These are phyloP conservation scores for Apiotrichum laibachii DNA, from an alignment of 1,284 basidiomycete genomes.

Conservation along the genomic window DNA sequence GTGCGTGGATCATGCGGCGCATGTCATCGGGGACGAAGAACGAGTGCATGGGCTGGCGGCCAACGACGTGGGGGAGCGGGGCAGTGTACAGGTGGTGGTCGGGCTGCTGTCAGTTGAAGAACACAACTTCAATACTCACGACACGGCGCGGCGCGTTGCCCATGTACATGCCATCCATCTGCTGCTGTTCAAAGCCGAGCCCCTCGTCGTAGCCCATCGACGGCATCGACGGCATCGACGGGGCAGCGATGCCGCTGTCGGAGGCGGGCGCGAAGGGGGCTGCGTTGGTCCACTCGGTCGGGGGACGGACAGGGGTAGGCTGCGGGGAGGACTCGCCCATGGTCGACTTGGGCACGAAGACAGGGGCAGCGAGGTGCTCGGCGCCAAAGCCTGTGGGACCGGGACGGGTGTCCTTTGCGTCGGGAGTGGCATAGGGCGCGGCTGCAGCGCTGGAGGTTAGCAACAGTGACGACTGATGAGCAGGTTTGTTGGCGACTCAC, in stretches of 20 bases:
- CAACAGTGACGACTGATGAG: not conserved
- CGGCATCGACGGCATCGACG: too few species aligned
- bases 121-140: slow-evolving; percentile 53
- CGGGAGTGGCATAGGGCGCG: slow-evolving; percentile 13
- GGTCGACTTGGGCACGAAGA: slow-evolving; percentile 72
- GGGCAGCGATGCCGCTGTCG: not conserved
- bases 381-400: slow-evolving; percentile 20
- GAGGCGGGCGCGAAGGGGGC: slow-evolving; percentile 14
- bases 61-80: slow-evolving; percentile 57
- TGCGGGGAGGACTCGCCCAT: slow-evolving; percentile 30
- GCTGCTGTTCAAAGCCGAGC: slow-evolving; percentile 14
- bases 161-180: slow-evolving; percentile 54
- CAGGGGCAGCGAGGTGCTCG: slow-evolving; percentile 60
- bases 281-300: slow-evolving; percentile 19
- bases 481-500: slow-evolving; percentile 2
- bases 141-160: slow-evolving; percentile 62
- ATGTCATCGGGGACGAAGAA: slow-evolving; percentile 71
- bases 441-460: slow-evolving; percentile 11
- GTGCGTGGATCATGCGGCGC: slow-evolving; percentile 73
- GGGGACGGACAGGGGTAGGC: not conserved
- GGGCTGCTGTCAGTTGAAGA: slow-evolving; percentile 56
- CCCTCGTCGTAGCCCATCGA: slow-evolving; percentile 23
- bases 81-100: slow-evolving; percentile 88
- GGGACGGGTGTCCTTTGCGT: slow-evolving; percentile 53
- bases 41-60: slow-evolving; percentile 54